Evolutionary conservation across 2,329 filamentous ascomycete species (phyloP), one percentile per base, ranked within the genome.

Genomic region (Arthroderma uncinatum): DNA sequence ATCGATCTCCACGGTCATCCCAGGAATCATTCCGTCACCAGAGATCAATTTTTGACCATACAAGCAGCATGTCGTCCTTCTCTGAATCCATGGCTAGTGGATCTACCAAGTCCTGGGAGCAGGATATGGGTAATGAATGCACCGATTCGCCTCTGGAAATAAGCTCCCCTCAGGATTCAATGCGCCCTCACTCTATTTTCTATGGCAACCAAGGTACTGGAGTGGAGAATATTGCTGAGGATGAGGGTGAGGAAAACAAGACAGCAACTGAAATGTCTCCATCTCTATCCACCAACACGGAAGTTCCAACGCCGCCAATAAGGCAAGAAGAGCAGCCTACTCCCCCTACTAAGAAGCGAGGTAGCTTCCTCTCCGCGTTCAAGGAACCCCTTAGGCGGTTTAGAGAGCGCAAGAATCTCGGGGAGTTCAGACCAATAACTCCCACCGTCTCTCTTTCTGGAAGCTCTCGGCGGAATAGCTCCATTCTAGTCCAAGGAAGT

Each of bases 41-140:
- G 48, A 68, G 67, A 61, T 77, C 75, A 2, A 73, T 77, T 6
- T 77, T 77, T 62, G 75, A 77, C 57, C 66, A 72, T 21, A 73
- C 71, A 12, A 76, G 72, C 59, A 75, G 74, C 61, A 73, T 72
- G 2, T 74, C 73, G 1, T 76, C 73, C 0, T 66, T 68, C 0
- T 70, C 71, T 2, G 68, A 70, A n/a, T 72, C 72, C 21, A 14
- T 42, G 14, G 36, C 9, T 10, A 44, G 39, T 23, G 37, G 12
- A 7, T 47, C 53, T 34, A 37, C 25, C 12, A 44, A 30, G 25
- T 55, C 61, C 10, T 67, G 64, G 65, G 63, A 60, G 16, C 55
- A 61, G 14, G 63, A 63, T 16, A 56, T 59, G 25, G 56, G 44
- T 30, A 16, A 53, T 21, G 40, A 57, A 19, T 52, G 57, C 12